These are phyloP conservation scores for Phaeolepiota aurea DNA, from an alignment of 768 basidiomycete species.

Conservation along the genomic window DNA sequence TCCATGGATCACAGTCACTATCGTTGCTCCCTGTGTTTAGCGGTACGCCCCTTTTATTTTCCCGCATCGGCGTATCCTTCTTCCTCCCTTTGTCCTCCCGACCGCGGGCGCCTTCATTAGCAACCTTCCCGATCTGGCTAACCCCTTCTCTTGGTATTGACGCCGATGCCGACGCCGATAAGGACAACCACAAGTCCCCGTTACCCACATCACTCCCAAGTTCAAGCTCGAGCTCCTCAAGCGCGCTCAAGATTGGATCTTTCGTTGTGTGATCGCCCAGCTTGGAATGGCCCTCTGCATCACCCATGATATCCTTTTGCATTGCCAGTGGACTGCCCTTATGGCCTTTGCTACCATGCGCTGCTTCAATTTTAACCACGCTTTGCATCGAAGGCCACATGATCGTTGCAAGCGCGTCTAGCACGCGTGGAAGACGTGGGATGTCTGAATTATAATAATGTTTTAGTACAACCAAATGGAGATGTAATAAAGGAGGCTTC, in stretches of 20 bases:
- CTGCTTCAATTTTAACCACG: constrained; percentile 25
- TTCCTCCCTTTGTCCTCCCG: not conserved
- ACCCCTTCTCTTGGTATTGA: no score
- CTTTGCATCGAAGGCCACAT: constrained; percentile 85
- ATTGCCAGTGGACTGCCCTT: constrained; percentile 23
- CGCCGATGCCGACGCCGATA: not conserved
- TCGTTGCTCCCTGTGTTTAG: not conserved
- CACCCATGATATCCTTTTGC: no score
- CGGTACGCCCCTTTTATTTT: not conserved
- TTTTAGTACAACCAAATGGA: no score
- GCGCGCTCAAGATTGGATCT: constrained; percentile 21
- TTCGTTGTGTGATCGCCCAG: no score
- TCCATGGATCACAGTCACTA: constrained; percentile 1
- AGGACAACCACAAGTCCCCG: not conserved
- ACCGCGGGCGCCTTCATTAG: not conserved
- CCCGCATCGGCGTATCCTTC: not conserved
- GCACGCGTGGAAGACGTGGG: constrained; percentile 52
- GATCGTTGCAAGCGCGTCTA: constrained; percentile 77
- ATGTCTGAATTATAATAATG: constrained; percentile 24
- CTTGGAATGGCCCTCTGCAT: no score
- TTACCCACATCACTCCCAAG: not conserved
- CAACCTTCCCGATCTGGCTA: not conserved
- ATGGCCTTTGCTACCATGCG: constrained; percentile 11
- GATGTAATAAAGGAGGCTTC: no score
- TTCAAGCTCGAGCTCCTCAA: constrained; percentile 7